Evolutionary conservation across 305 asterid species (phyloP).

Genomic region (Solanum hybrid): DNA sequence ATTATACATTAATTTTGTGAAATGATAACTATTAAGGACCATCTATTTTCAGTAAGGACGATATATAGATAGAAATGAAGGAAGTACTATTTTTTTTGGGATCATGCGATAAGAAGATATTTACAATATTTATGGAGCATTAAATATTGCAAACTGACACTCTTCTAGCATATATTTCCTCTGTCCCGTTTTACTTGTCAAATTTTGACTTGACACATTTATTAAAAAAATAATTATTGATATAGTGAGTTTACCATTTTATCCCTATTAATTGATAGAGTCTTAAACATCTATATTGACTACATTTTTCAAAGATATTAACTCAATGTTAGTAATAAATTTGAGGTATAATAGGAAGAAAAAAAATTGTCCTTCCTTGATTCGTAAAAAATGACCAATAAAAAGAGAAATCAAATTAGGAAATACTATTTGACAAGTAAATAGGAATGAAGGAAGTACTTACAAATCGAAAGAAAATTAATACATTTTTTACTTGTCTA

Average conservation of each 20-base stretch:
- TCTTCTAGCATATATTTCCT: not conserved
- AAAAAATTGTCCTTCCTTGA: too few relatives aligned
- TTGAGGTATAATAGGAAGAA: not conserved
- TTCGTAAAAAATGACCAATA: not conserved
- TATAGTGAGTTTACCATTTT: too few relatives aligned
- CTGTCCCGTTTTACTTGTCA: accelerated
- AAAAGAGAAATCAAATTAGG: not conserved
- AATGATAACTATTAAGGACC: too few relatives aligned
- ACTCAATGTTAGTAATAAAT: not conserved
- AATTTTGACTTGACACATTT: not conserved
- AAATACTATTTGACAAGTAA: too few relatives aligned
- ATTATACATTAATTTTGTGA: too few relatives aligned
- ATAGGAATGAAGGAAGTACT: not conserved
- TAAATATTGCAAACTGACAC: not conserved
- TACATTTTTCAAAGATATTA: too few relatives aligned
- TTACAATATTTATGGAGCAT: not conserved
- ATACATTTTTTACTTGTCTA: not conserved
- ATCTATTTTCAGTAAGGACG: too few relatives aligned
- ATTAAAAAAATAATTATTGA: too few relatives aligned
- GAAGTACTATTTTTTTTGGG: not conserved
- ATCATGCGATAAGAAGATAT: not conserved
- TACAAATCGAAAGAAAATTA: not conserved
- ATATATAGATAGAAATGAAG: too few relatives aligned
- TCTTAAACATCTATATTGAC: not conserved
- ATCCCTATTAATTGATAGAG: not conserved